Percentiles rank a stretch among this genome's conserved stretches.
Conservation (phyloP, 768 basidiomycete genomes). For the Pisolithus orientalis region DNA sequence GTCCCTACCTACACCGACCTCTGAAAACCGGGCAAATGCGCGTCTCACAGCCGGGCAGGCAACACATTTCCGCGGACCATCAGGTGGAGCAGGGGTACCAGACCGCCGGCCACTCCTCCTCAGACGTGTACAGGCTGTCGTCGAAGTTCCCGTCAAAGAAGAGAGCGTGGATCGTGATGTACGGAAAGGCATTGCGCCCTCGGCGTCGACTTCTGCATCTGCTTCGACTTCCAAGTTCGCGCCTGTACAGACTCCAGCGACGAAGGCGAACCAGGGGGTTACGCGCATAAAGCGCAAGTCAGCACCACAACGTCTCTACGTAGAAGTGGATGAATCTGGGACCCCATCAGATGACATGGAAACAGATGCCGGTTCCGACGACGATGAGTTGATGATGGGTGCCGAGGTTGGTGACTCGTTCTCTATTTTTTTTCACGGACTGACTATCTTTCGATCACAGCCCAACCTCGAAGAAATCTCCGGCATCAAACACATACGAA, state of each 20-base stretch:
- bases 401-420: constrained; percentile 37
- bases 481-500: constrained; percentile 22
- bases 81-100: constrained; percentile 8
- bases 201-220: constrained; percentile 12
- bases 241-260: constrained; percentile 3
- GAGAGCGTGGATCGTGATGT: constrained; percentile 47
- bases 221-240: constrained; percentile 9
- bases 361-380: constrained; percentile 32
- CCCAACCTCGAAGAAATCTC: constrained; percentile 35
- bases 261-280: constrained; percentile 1
- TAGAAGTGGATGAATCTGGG: constrained; percentile 28
- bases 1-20: constrained; percentile 24
- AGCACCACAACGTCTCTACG: constrained; percentile 19
- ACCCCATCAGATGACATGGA: constrained; percentile 13
- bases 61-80: not conserved
- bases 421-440: not conserved
- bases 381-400: constrained; percentile 59
- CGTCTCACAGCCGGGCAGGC: constrained; percentile 16
- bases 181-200: not conserved
- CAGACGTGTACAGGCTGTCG: constrained; percentile 56
- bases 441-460: constrained; percentile 19
- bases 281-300: constrained; percentile 17
- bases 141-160: constrained; percentile 56
- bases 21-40: constrained; percentile 21
- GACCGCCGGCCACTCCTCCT: constrained; percentile 33